Percentiles rank a stretch among this genome's conserved stretches.
phyloP scores from a whole-genome alignment of 306 rosid species.

The Rubus idaeus region DNA sequence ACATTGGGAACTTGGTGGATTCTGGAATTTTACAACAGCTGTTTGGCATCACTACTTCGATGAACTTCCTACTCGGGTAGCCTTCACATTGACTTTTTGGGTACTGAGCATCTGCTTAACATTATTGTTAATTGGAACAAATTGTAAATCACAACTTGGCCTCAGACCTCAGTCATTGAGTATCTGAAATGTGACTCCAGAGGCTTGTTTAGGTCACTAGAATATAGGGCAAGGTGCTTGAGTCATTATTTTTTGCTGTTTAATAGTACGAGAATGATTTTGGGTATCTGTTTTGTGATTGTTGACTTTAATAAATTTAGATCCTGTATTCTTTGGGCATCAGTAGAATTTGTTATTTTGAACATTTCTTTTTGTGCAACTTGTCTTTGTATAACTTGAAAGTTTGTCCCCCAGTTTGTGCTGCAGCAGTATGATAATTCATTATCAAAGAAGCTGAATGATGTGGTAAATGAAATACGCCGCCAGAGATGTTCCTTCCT shows the following conservation, averaged over 20 bases:
- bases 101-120: background rate
- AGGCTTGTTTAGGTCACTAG: constrained; percentile 3
- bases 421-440: constrained; percentile 76
- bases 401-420: constrained; percentile 55
- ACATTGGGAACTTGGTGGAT: constrained; percentile 66
- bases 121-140: background rate
- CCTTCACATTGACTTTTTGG: constrained; percentile 14
- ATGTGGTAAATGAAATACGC: constrained; percentile 86
- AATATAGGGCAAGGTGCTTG: background rate
- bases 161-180: background rate
- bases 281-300: constrained; percentile 1
- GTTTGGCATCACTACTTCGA: constrained; percentile 69
- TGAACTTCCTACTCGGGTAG: constrained; percentile 78
- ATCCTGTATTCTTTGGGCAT: background rate
- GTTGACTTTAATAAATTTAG: background rate
- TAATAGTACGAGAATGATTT: background rate
- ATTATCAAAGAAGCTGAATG: constrained; percentile 68
- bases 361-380: background rate
- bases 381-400: constrained; percentile 8
- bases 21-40: constrained; percentile 56
- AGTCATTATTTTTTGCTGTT: background rate
- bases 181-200: constrained; percentile 1
- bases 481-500: constrained; percentile 94
- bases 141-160: constrained; percentile 3
- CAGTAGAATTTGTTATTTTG: background rate